Percentiles rank a stretch among this genome's conserved stretches.
phyloP scores from a whole-genome alignment of 1,139 yeast genomes.

The Geotrichum citri-aurantii region DNA sequence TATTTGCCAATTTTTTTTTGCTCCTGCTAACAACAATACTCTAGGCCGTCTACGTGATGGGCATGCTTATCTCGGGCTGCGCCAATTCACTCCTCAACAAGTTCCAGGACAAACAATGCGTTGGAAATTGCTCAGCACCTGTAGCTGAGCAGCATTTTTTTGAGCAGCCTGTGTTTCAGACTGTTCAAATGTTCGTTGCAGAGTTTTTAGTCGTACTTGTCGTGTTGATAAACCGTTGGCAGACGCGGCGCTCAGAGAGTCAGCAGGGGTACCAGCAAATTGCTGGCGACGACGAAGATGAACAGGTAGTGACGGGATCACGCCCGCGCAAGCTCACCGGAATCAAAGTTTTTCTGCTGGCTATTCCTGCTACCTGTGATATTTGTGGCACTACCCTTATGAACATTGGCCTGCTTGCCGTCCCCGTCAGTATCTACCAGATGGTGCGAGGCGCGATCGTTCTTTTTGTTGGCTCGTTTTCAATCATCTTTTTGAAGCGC shows the following conservation, averaged over 20 bases:
- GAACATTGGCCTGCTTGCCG: slow-evolving; percentile 67
- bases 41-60: slow-evolving; percentile 13
- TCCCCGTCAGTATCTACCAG: slow-evolving; percentile 80
- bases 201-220: slow-evolving; percentile 52
- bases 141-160: slow-evolving; percentile 43
- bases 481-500: slow-evolving; percentile 57
- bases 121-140: slow-evolving; percentile 49
- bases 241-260: not conserved
- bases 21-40: not conserved
- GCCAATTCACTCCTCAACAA: slow-evolving; percentile 70
- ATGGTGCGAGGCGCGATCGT: slow-evolving; percentile 80
- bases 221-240: slow-evolving; percentile 20
- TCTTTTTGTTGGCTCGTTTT: slow-evolving; percentile 67
- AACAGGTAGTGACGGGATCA: not conserved
- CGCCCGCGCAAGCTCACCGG: not conserved
- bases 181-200: slow-evolving; percentile 77
- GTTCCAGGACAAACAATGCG: slow-evolving; percentile 73
- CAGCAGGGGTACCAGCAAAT: slow-evolving; percentile 1
- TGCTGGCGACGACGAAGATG: slow-evolving; percentile 24
- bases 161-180: slow-evolving; percentile 76
- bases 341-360: slow-evolving; percentile 28
- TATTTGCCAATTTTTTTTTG: too few species aligned
- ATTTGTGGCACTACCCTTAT: slow-evolving; percentile 67
- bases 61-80: slow-evolving; percentile 58
- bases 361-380: slow-evolving; percentile 69